Percentiles rank a stretch among this genome's conserved stretches.
Conservation (phyloP, 2,329 filamentous ascomycete genomes). For the Fonsecaea monophora region DNA sequence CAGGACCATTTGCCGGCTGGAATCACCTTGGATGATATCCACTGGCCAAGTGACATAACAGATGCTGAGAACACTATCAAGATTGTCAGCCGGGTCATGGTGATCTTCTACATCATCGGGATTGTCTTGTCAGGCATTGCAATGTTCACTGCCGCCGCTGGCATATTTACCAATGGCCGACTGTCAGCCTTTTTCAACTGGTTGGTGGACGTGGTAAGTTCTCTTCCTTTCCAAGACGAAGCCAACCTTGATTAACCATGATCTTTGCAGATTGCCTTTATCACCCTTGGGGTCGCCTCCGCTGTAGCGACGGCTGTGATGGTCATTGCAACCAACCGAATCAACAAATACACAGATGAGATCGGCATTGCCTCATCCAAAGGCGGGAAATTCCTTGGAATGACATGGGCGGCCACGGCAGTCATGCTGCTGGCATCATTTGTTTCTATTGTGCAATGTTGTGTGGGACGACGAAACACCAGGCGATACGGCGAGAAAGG, state of each 20-base stretch:
- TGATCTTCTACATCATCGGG: conserved; percentile 66
- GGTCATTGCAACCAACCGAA: conserved; percentile 58
- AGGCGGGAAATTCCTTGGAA: conserved; percentile 62
- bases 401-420: conserved; percentile 66
- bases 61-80: conserved; percentile 60
- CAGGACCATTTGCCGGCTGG: conserved; percentile 56
- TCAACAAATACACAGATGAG: conserved; percentile 61
- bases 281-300: conserved; percentile 72
- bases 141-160: conserved; percentile 55
- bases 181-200: conserved; percentile 60
- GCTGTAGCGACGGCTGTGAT: conserved; percentile 73
- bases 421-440: conserved; percentile 49
- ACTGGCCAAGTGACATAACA: conserved; percentile 64
- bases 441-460: conserved; percentile 42
- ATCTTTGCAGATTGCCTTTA: conserved; percentile 55
- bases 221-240: conserved; percentile 7
- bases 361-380: conserved; percentile 58
- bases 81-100: conserved; percentile 59
- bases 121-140: conserved; percentile 60
- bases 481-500: conserved; percentile 26
- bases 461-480: conserved; percentile 26
- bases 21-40: conserved; percentile 59
- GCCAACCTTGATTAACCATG: conserved; percentile 3
- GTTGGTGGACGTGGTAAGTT: conserved; percentile 53
- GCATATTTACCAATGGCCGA: conserved; percentile 54